These are phyloP conservation scores for Solanum pinnatisectum DNA, from an alignment of 257 asterid species.

Conservation along the genomic window DNA sequence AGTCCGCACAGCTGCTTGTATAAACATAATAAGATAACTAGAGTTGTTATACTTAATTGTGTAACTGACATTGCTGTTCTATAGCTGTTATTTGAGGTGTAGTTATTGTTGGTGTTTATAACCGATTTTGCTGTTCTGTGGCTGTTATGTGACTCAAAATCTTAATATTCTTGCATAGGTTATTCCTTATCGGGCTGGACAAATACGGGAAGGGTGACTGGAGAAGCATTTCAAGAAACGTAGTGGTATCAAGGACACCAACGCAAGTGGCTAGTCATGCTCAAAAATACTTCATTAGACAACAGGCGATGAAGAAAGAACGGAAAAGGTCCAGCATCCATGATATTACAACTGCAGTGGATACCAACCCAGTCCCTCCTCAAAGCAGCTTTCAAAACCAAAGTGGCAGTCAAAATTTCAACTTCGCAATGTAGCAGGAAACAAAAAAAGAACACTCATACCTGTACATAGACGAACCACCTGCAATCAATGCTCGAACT, in stretches of 20 bases:
- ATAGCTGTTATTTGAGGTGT: neutral
- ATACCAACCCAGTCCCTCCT: conserved; percentile 34
- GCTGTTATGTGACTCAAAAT: neutral
- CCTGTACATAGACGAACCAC: conserved; percentile 15
- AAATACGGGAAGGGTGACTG: conserved; percentile 87
- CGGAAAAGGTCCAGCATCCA: conserved; percentile 85
- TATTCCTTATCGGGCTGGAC: conserved; percentile 61
- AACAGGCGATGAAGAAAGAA: conserved; percentile 60
- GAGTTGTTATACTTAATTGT: neutral
- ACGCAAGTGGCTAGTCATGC: conserved; percentile 96
- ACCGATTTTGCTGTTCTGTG: neutral
- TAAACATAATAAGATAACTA: neutral
- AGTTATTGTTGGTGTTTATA: neutral
- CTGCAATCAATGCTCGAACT: conserved; percentile 11
- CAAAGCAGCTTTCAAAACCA: conserved; percentile 39
- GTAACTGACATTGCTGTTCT: neutral
- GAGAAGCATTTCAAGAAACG: conserved; percentile 91
- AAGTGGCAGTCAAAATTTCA: conserved; percentile 27
- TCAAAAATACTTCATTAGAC: conserved; percentile 78
- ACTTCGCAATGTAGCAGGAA: conserved; percentile 16
- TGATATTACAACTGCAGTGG: conserved; percentile 67
- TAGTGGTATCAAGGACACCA: conserved; percentile 79
- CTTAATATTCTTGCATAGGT: conserved; percentile 18
- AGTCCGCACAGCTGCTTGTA: neutral
- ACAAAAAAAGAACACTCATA: neutral